Evolutionary conservation across 495 filamentous ascomycete species (phyloP), one percentile per base, ranked within the genome.

Genomic region (Parathielavia hyrcaniae): DNA sequence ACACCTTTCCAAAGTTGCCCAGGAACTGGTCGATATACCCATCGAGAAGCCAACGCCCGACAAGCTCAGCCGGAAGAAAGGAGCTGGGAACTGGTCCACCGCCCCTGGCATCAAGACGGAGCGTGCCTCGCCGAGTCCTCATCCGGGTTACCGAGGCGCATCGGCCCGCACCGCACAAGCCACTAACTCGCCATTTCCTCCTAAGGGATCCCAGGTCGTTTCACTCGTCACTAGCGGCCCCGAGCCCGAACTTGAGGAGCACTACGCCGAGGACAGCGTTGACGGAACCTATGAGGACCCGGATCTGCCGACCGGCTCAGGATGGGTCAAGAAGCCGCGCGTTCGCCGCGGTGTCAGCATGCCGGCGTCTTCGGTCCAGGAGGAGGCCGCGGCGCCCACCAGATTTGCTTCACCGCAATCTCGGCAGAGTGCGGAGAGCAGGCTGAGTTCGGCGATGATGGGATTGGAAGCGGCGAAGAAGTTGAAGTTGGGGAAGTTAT

Each of bases 211-310:
- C 0, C 75, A 77, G 51, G 68, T 77, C 9, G 55, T 74, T 9
- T 71, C 70, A 16, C 58, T 79, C 6, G 59, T 73, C 30, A 66
- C 69, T 1, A 73, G 64, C 53, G 67, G 75, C 57, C 67, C 71
- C 0, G 74, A 76, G 54, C 64, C 74, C 1, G 68, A 57, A 30
- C 57, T 67, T 16, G 61, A 53, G 9, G 75, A 78, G 36, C 32
- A 75, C 46, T 76, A 77, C 53, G 72, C 74, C 5, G 75, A 77
- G 5, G 74, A 77, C 8, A 67, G 67, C n/a, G 60, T 73, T 32
- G 75, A 76, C 49, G 67, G 64, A 26, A 75, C 68, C 0, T 75
- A 75, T 53, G 39, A 61, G 35, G 62, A 67, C 10, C 23, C 57
- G 9, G 19, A 40, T 44, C 13, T 75, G 55, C 73, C 69, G 9